A percentile compares a stretch with the other conserved stretches of the same genome.
Evolutionary conservation across 2,329 filamentous ascomycete species (phyloP).

Genomic region (Cladosporium sphaerospermum): DNA sequence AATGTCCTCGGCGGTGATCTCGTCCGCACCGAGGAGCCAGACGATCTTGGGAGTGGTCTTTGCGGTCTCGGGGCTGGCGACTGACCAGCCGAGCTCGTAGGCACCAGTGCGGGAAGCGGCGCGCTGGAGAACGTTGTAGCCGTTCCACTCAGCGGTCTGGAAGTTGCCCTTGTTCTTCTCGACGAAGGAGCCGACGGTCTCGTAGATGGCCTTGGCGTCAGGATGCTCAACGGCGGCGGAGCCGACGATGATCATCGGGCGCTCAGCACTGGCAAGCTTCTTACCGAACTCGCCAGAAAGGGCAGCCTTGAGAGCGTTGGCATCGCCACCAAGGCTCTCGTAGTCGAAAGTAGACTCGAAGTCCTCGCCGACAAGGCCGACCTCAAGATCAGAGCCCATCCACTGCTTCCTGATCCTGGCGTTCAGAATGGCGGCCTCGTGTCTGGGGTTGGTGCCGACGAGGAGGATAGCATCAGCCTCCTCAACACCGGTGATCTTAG

Average conservation of each 20-base stretch:
- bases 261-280: conserved; percentile 80
- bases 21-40: conserved; percentile 94
- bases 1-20: conserved; percentile 76
- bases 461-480: conserved; percentile 88
- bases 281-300: conserved; percentile 85
- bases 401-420: conserved; percentile 97
- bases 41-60: conserved; percentile 87
- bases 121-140: conserved; percentile 93
- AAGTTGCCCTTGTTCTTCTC: conserved; percentile 91
- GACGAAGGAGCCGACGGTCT: conserved; percentile 81
- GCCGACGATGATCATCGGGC: conserved; percentile 93
- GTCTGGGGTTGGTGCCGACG: conserved; percentile 88
- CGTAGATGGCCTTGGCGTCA: conserved; percentile 89
- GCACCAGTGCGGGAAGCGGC: conserved; percentile 87
- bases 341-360: conserved; percentile 96
- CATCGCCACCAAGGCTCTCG: conserved; percentile 77
- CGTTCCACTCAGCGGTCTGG: conserved; percentile 85
- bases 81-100: conserved; percentile 91
- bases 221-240: conserved; percentile 85
- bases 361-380: conserved; percentile 82
- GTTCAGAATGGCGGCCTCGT: conserved; percentile 92
- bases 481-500: conserved; percentile 86
- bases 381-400: conserved; percentile 87
- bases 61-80: conserved; percentile 73
- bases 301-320: conserved; percentile 74